These are phyloP conservation scores for Besnoitia besnoiti DNA, from an alignment of 169 alveolate genomes.

Conservation along the genomic window DNA sequence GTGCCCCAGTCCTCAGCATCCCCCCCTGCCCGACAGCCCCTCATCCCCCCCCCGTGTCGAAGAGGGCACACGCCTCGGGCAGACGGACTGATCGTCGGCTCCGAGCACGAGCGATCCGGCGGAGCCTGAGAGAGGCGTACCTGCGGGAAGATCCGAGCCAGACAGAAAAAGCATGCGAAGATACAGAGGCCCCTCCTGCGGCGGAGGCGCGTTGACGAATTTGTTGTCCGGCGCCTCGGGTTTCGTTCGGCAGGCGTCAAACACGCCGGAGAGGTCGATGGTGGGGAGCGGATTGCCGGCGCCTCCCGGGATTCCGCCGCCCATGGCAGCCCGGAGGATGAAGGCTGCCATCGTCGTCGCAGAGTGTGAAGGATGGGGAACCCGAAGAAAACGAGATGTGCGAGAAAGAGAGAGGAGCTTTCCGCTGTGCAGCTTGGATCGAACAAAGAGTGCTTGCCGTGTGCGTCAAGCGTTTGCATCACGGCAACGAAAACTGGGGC, in stretches of 20 bases:
- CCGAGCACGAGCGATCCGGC: slow-evolving; percentile 40
- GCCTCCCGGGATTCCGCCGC: slow-evolving; percentile 3
- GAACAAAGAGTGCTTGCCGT: too few relatives aligned
- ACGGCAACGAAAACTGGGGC: too few relatives aligned
- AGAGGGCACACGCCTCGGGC: background rate
- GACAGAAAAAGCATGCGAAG: slow-evolving; percentile 54
- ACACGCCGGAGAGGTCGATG: background rate
- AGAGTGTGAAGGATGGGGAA: too few relatives aligned
- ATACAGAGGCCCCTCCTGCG: slow-evolving; percentile 53
- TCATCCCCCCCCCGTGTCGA: background rate
- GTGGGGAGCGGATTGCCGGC: background rate
- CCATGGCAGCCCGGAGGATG: background rate
- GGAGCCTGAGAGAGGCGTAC: slow-evolving; percentile 38
- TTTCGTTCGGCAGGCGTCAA: slow-evolving; percentile 43
- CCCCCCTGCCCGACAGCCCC: too few relatives aligned
- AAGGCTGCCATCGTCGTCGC: background rate
- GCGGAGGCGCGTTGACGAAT: slow-evolving; percentile 57
- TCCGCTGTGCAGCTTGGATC: too few relatives aligned
- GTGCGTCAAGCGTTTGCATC: too few relatives aligned
- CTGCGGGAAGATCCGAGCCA: slow-evolving; percentile 58
- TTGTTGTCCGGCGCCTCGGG: slow-evolving; percentile 44
- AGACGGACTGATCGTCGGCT: slow-evolving; percentile 37
- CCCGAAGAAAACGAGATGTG: background rate
- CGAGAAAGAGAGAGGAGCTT: background rate
- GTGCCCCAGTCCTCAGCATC: too few relatives aligned